A percentile compares a stretch with the other conserved stretches of the same genome.
Evolutionary conservation across 2,329 filamentous ascomycete species (phyloP).

Genomic region (Thielaviopsis ethacetica): DNA sequence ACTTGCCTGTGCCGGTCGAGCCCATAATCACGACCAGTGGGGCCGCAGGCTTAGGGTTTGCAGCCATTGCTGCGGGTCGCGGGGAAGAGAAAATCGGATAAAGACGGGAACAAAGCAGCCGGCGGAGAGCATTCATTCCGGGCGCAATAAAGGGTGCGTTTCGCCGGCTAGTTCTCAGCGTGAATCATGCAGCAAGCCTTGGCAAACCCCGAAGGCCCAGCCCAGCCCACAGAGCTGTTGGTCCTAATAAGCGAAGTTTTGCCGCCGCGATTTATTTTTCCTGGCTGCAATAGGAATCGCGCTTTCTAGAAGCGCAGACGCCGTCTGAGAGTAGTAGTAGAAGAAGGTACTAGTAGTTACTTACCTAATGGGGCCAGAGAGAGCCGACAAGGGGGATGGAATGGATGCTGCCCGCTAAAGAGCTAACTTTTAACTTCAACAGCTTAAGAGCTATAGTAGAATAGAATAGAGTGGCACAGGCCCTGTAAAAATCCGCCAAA

Average conservation of each 20-base stretch:
- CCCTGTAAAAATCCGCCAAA: neutral
- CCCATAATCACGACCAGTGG: slow-evolving; percentile 72
- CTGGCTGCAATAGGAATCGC: neutral
- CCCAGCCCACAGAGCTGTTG: neutral
- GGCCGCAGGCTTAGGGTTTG: slow-evolving; percentile 23
- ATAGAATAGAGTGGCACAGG: too few relatives aligned
- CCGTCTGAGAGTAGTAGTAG: too few relatives aligned
- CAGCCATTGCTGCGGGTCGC: slow-evolving; percentile 15
- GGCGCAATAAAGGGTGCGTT: neutral
- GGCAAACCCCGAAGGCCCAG: too few relatives aligned
- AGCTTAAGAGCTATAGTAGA: neutral
- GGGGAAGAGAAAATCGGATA: neutral
- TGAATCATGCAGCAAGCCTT: too few relatives aligned
- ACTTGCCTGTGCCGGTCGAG: slow-evolving; percentile 86
- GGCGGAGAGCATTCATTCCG: slow-evolving; percentile 1
- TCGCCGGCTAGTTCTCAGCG: too few relatives aligned
- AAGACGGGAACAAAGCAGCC: slow-evolving; percentile 1
- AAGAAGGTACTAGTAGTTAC: too few relatives aligned
- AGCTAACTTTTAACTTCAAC: neutral
- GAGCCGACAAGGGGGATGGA: neutral
- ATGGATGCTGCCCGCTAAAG: neutral
- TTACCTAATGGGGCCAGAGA: neutral
- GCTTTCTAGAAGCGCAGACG: neutral
- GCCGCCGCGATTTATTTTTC: neutral
- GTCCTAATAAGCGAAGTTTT: neutral